Evolutionary conservation across 2,329 filamentous ascomycete species (phyloP).

Genomic region (Macrophomina tecta): DNA sequence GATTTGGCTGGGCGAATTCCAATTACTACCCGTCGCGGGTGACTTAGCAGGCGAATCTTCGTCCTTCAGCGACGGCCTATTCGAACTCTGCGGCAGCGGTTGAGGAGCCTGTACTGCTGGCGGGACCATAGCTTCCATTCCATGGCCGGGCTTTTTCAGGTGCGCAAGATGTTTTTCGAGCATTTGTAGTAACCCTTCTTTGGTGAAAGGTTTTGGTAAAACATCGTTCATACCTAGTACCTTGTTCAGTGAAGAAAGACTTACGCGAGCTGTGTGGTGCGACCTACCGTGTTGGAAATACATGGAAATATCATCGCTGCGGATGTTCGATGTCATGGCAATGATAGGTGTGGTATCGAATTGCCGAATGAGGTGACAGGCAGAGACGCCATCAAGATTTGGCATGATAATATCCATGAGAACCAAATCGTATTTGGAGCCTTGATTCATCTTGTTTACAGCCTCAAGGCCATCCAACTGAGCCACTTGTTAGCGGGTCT

Average conservation of each 20-base stretch:
- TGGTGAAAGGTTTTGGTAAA: slow-evolving; percentile 94
- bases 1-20: slow-evolving; percentile 67
- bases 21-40: slow-evolving; percentile 64
- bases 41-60: slow-evolving; percentile 69
- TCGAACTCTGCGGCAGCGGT: slow-evolving; percentile 45
- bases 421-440: slow-evolving; percentile 67
- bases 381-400: slow-evolving; percentile 90
- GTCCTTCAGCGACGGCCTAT: slow-evolving; percentile 64
- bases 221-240: slow-evolving; percentile 92
- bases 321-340: slow-evolving; percentile 98
- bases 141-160: slow-evolving; percentile 68
- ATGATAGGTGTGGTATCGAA: slow-evolving; percentile 88
- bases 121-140: slow-evolving; percentile 56
- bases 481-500: slow-evolving; percentile 35
- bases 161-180: slow-evolving; percentile 88
- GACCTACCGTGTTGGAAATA: slow-evolving; percentile 92
- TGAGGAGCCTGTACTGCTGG: slow-evolving; percentile 51
- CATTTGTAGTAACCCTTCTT: slow-evolving; percentile 77
- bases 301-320: slow-evolving; percentile 93
- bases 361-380: slow-evolving; percentile 90
- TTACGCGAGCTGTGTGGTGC: not conserved
- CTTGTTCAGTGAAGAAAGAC: not conserved
- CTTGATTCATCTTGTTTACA: slow-evolving; percentile 79
- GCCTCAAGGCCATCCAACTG: slow-evolving; percentile 88
- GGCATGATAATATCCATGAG: slow-evolving; percentile 85